These are phyloP conservation scores for Sarocladium kiliense DNA, from an alignment of 2,329 filamentous ascomycete genomes.

Conservation along the genomic window DNA sequence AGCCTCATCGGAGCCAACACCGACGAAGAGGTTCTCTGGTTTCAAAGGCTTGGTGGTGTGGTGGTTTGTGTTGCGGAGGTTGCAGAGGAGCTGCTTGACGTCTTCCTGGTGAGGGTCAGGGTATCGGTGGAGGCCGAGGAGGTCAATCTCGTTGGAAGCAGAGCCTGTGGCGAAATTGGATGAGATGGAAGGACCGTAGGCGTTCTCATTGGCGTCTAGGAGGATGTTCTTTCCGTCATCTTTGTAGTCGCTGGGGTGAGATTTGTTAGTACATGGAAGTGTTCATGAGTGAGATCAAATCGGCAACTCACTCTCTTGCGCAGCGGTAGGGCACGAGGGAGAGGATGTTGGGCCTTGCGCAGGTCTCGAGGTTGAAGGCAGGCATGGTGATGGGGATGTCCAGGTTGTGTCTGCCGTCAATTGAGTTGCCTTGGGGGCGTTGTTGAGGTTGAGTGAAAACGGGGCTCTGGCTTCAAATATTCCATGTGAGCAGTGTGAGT, in stretches of 20 bases:
- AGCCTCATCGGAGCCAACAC: slow-evolving; percentile 93
- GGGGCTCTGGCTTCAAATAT: no score
- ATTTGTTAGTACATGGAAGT: slow-evolving; percentile 15
- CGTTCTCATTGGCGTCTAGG: slow-evolving; percentile 97
- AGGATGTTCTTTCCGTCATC: slow-evolving; percentile 94
- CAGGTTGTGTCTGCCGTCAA: background rate
- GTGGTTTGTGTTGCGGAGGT: slow-evolving; percentile 76
- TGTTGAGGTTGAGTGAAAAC: background rate
- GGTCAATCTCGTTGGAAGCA: slow-evolving; percentile 51
- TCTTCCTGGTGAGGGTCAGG: slow-evolving; percentile 90
- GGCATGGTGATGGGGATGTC: slow-evolving; percentile 44
- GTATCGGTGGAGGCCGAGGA: slow-evolving; percentile 84
- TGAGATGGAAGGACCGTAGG: slow-evolving; percentile 76
- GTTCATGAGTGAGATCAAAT: no score
- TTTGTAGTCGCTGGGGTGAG: slow-evolving; percentile 93
- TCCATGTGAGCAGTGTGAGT: background rate
- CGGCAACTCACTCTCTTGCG: slow-evolving; percentile 64
- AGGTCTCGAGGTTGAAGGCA: slow-evolving; percentile 68
- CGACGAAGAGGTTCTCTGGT: slow-evolving; percentile 85
- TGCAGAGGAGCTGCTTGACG: slow-evolving; percentile 82
- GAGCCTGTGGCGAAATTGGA: slow-evolving; percentile 37
- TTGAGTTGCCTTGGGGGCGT: background rate
- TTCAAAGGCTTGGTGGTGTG: slow-evolving; percentile 70
- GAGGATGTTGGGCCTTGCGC: slow-evolving; percentile 72
- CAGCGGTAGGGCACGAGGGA: slow-evolving; percentile 74